Conservation (phyloP, 176 grass and related monocot genomes). For the Ananas comosus region DNA sequence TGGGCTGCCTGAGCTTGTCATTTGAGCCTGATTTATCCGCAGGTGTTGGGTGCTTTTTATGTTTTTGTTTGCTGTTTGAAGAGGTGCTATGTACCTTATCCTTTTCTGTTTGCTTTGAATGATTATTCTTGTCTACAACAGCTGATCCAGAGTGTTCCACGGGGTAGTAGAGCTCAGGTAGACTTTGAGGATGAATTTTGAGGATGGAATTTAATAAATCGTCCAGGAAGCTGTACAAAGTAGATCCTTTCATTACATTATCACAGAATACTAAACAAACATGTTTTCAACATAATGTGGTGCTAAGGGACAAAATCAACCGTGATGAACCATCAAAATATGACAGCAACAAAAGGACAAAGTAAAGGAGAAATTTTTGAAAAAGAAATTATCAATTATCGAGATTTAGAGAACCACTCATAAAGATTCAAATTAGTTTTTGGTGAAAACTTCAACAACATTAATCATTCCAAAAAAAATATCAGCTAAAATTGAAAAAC, state of each 20-base stretch:
- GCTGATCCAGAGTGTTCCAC: constrained; percentile 35
- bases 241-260: no score
- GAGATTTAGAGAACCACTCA: no score
- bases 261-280: no score
- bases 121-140: constrained; percentile 35
- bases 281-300: no score
- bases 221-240: constrained; percentile 64
- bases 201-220: constrained; percentile 53
- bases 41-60: constrained; percentile 31
- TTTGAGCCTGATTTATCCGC: constrained; percentile 39
- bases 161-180: constrained; percentile 60
- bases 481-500: no score
- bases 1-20: constrained; percentile 59
- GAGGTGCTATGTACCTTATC: constrained; percentile 17
- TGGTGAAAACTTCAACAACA: no score
- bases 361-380: no score
- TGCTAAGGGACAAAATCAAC: no score
- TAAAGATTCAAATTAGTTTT: no score
- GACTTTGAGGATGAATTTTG: constrained; percentile 45
- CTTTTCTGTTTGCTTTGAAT: constrained; percentile 42
- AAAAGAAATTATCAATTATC: no score
- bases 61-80: constrained; percentile 50
- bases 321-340: not conserved
- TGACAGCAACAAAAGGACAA: no score
- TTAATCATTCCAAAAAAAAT: no score